Conservation (phyloP, 495 filamentous ascomycete genomes). For the Xylaria sp. region DNA sequence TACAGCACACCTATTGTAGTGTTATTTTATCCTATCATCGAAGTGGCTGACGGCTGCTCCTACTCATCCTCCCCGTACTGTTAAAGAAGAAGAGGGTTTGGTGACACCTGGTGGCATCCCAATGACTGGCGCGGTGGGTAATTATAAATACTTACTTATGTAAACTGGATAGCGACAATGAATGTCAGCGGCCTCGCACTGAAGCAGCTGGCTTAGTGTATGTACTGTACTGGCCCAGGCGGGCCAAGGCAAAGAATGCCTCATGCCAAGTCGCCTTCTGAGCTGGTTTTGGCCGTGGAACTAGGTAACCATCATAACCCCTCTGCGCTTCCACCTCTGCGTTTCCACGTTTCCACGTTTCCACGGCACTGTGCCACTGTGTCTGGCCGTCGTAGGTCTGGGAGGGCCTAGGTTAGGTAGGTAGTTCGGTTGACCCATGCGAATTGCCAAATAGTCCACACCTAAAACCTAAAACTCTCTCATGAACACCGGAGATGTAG, state of each 20-base stretch:
- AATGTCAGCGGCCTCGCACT: not conserved
- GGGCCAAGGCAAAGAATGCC: conserved; percentile 25
- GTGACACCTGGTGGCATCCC: not conserved
- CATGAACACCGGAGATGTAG: not conserved
- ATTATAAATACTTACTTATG: not conserved
- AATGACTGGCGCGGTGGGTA: not conserved
- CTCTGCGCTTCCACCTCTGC: no score
- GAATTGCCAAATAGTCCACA: not conserved
- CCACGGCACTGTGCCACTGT: conserved; percentile 12
- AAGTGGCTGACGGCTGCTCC: not conserved
- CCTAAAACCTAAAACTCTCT: no score
- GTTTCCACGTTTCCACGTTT: no score
- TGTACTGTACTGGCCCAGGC: conserved; percentile 18
- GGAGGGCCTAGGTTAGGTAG: not conserved
- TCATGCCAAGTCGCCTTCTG: conserved; percentile 20
- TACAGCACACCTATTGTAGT: not conserved
- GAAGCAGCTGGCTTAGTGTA: conserved; percentile 20
- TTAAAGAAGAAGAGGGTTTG: not conserved
- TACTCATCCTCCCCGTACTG: not conserved
- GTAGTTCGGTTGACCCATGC: not conserved
- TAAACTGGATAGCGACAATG: not conserved
- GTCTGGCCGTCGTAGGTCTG: conserved; percentile 6
- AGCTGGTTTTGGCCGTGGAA: conserved; percentile 16
- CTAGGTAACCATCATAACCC: conserved; percentile 7
- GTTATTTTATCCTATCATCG: not conserved